Conservation (phyloP, 148 eudicot species). For the Simmondsia chinensis region DNA sequence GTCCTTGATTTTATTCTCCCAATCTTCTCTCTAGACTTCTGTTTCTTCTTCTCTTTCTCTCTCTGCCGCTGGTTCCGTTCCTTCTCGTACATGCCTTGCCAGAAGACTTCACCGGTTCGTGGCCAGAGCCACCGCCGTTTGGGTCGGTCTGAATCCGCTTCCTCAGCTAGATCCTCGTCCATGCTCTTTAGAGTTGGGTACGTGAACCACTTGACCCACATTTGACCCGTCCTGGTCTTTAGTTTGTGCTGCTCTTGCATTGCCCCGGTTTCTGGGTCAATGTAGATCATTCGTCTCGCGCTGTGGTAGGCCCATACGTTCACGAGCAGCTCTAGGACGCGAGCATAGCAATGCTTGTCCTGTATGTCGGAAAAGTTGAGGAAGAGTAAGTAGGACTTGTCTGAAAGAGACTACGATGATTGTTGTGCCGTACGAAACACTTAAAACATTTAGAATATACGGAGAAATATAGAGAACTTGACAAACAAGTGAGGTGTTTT, state of each 20-base stretch:
- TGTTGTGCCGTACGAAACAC: too few relatives aligned
- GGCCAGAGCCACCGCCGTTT: constrained; percentile 84
- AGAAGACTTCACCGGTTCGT: constrained; percentile 70
- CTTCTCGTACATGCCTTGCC: constrained; percentile 75
- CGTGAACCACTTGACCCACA: constrained; percentile 92
- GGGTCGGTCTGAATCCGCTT: constrained; percentile 48
- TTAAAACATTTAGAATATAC: too few relatives aligned
- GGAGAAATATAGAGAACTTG: too few relatives aligned
- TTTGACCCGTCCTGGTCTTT: constrained; percentile 50
- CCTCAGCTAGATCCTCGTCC: constrained; percentile 96
- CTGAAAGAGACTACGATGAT: too few relatives aligned
- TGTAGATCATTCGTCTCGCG: constrained; percentile 64
- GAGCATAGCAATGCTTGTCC: constrained; percentile 93
- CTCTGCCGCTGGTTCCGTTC: constrained; percentile 43
- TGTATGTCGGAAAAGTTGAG: constrained; percentile 14
- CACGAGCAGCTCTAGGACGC: constrained; percentile 78
- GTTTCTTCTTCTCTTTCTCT: constrained; percentile 43
- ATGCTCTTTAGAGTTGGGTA: constrained; percentile 57
- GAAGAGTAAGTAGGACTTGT: too few relatives aligned
- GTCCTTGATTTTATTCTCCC: constrained; percentile 44
- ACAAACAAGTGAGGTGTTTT: too few relatives aligned
- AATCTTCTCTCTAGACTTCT: constrained; percentile 45
- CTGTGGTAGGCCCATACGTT: constrained; percentile 97
- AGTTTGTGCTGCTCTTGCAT: constrained; percentile 72
- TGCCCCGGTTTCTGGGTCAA: constrained; percentile 57